These are phyloP conservation scores for Silene latifolia DNA, from an alignment of 148 eudicot genomes.

Conservation along the genomic window DNA sequence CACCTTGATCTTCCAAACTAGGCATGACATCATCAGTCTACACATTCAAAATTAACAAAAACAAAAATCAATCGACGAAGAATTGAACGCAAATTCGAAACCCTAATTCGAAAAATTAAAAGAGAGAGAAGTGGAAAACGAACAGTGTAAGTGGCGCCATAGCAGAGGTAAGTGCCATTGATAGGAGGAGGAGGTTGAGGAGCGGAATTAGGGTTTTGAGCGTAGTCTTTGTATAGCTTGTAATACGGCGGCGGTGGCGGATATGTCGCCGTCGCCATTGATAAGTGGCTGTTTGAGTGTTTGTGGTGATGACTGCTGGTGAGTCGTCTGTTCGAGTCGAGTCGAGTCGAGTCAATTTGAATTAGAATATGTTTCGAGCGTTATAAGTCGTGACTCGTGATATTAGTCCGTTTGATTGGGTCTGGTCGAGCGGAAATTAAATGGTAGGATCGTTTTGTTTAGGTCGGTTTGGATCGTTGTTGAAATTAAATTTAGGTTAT, in stretches of 20 bases:
- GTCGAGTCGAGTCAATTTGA: no score
- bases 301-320: no score
- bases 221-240: conserved; percentile 74
- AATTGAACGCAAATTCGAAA: neutral
- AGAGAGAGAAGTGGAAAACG: conserved; percentile 16
- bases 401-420: no score
- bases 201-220: conserved; percentile 54
- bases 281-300: no score
- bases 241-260: conserved; percentile 94
- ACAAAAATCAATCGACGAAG: neutral
- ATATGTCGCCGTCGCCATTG: conserved; percentile 80
- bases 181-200: conserved; percentile 79
- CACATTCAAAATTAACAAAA: conserved; percentile 9
- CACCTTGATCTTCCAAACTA: conserved; percentile 88
- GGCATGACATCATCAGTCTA: conserved; percentile 92
- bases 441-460: no score
- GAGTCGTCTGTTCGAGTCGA: no score
- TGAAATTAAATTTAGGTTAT: no score
- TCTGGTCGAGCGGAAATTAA: no score
- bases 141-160: conserved; percentile 72
- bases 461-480: no score
- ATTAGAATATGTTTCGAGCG: no score
- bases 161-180: conserved; percentile 65
- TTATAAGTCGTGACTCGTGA: no score
- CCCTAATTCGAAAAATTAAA: neutral